Conservation (phyloP, 2,329 filamentous ascomycete species). For the Phoma sp. region DNA sequence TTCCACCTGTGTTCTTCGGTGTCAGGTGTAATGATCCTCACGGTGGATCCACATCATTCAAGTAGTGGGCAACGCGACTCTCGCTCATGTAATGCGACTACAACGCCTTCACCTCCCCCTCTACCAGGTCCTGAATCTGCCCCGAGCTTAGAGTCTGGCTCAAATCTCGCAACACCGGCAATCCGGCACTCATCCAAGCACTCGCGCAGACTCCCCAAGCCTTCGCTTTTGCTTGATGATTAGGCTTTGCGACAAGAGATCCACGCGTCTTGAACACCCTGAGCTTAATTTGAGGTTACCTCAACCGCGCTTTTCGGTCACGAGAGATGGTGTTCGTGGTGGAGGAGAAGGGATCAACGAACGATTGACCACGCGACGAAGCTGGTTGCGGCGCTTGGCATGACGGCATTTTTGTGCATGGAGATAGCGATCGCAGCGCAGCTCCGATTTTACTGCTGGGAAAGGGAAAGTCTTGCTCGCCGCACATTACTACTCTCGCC, state of each 20-base stretch:
- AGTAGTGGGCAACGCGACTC: no score
- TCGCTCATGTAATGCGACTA: no score
- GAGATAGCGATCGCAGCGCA: background rate
- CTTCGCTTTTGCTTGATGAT: slow-evolving; percentile 14
- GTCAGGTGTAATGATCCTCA: no score
- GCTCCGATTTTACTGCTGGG: no score
- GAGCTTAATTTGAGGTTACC: slow-evolving; percentile 11
- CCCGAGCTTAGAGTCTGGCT: no score
- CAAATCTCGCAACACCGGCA: background rate
- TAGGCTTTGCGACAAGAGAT: slow-evolving; percentile 7
- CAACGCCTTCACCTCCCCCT: no score
- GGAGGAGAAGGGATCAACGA: background rate
- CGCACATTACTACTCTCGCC: background rate
- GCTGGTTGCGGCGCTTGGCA: slow-evolving; percentile 4
- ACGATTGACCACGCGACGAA: background rate
- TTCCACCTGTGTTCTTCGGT: no score
- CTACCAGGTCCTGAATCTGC: no score
- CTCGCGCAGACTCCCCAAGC: slow-evolving; percentile 1
- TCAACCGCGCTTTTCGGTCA: background rate
- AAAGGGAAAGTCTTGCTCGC: background rate
- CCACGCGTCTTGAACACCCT: background rate
- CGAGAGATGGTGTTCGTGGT: background rate
- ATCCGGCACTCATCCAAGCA: slow-evolving; percentile 13
- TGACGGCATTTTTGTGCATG: background rate
- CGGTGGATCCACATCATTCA: no score